These are phyloP conservation scores for Allium sativum DNA, from an alignment of 106 monocot species.

Conservation along the genomic window DNA sequence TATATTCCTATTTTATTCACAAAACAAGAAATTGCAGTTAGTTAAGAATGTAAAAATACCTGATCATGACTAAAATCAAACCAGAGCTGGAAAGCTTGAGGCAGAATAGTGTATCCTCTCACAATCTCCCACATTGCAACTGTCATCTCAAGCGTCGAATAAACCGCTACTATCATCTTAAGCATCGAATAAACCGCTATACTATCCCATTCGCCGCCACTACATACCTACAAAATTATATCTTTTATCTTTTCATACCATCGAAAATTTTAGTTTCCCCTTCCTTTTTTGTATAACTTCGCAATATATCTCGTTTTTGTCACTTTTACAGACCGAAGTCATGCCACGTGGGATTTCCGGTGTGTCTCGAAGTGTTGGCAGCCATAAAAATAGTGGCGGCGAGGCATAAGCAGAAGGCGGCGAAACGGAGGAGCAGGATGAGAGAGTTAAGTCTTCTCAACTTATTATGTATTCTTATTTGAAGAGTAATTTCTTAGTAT, in stretches of 20 bases:
- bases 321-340: slow-evolving; percentile 38
- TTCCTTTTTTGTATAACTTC: not conserved
- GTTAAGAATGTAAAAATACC: slow-evolving; percentile 15
- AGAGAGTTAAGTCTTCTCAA: slow-evolving; percentile 13
- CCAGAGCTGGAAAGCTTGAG: slow-evolving; percentile 83
- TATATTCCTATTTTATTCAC: too few species aligned
- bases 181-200: too few species aligned
- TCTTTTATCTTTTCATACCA: too few species aligned
- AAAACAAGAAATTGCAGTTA: too few species aligned
- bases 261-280: not conserved
- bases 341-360: slow-evolving; percentile 31
- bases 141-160: slow-evolving; percentile 59
- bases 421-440: slow-evolving; percentile 47
- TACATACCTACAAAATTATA: slow-evolving; percentile 14
- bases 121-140: slow-evolving; percentile 60
- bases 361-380: slow-evolving; percentile 25
- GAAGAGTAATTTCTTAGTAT: too few species aligned
- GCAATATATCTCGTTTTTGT: too few species aligned
- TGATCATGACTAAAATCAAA: slow-evolving; percentile 98
- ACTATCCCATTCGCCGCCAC: slow-evolving; percentile 84
- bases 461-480: too few species aligned
- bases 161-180: too few species aligned
- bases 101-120: slow-evolving; percentile 52
- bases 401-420: slow-evolving; percentile 56
- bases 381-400: slow-evolving; percentile 52